These are phyloP conservation scores for Globisporangium parvum DNA, from an alignment of 352 stramenopile genomes.

Conservation along the genomic window DNA sequence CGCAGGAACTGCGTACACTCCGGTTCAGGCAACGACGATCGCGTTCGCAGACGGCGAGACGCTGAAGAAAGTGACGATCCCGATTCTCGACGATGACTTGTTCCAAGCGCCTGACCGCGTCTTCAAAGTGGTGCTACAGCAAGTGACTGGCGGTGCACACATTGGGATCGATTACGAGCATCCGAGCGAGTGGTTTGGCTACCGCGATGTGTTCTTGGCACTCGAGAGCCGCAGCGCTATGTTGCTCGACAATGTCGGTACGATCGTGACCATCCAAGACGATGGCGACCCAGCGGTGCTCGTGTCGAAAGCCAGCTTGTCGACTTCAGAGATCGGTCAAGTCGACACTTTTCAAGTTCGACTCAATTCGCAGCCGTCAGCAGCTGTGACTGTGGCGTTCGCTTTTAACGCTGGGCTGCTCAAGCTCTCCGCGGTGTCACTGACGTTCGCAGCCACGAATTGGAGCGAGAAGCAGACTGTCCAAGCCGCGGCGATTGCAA, in stretches of 20 bases:
- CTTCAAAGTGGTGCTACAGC: constrained; percentile 53
- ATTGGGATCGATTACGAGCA: constrained; percentile 60
- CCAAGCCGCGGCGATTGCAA: constrained; percentile 23
- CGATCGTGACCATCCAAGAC: constrained; percentile 64
- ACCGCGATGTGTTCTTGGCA: constrained; percentile 29
- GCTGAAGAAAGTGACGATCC: constrained; percentile 37
- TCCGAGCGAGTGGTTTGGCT: constrained; percentile 42
- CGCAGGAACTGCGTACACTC: constrained; percentile 36
- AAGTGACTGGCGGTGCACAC: constrained; percentile 44
- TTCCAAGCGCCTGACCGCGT: constrained; percentile 57
- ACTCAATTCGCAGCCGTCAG: constrained; percentile 44
- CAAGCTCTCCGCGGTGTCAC: constrained; percentile 15
- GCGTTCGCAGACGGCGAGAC: constrained; percentile 42
- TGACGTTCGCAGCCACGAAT: constrained; percentile 39
- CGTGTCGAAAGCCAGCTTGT: constrained; percentile 58
- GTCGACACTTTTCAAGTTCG: constrained; percentile 36
- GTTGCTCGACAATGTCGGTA: constrained; percentile 51
- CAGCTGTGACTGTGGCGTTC: constrained; percentile 31
- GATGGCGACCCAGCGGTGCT: constrained; percentile 57
- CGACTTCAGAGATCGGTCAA: constrained; percentile 62
- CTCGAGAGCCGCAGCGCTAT: constrained; percentile 29
- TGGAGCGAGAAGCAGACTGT: constrained; percentile 34
- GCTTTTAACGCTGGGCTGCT: constrained; percentile 12
- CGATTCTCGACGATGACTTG: constrained; percentile 52
- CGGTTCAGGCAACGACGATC: constrained; percentile 35